Evolutionary conservation across 2,329 filamentous ascomycete genomes (phyloP).

Genomic region (Fusarium transvaalense): DNA sequence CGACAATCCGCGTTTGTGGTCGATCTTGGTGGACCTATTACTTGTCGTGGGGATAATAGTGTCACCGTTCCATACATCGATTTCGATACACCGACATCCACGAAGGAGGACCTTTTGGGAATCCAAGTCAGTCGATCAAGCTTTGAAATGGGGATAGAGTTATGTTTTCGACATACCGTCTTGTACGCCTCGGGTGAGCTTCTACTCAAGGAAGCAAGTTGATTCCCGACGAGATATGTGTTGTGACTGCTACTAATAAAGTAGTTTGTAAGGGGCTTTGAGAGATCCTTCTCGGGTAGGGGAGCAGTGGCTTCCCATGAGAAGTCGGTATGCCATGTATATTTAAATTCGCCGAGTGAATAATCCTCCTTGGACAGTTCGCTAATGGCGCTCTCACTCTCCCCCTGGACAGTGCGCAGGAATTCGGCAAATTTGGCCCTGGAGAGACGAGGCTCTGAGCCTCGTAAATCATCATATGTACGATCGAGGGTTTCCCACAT

Average conservation of each 20-base stretch:
- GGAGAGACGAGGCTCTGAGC: constrained; percentile 49
- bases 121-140: not conserved
- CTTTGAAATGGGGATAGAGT: not conserved
- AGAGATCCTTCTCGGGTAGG: constrained; percentile 67
- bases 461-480: constrained; percentile 62
- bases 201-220: constrained; percentile 74
- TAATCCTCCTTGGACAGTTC: constrained; percentile 58
- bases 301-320: constrained; percentile 60
- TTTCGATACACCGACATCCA: constrained; percentile 91
- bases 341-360: constrained; percentile 63
- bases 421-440: constrained; percentile 61
- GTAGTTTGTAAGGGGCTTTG: constrained; percentile 84
- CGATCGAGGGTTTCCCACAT: constrained; percentile 63
- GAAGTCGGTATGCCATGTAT: constrained; percentile 60
- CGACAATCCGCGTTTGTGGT: constrained; percentile 63
- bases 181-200: constrained; percentile 84
- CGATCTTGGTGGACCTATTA: constrained; percentile 56
- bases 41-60: constrained; percentile 53
- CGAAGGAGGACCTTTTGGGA: constrained; percentile 72
- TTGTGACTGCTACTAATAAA: constrained; percentile 97
- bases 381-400: constrained; percentile 49
- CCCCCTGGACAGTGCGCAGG: constrained; percentile 63
- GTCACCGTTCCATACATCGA: constrained; percentile 91
- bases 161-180: constrained; percentile 65
- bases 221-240: constrained; percentile 90